Evolutionary conservation across 1,139 yeast species (phyloP), one percentile per base, ranked within the genome.

Genomic region (Diutina sp.): DNA sequence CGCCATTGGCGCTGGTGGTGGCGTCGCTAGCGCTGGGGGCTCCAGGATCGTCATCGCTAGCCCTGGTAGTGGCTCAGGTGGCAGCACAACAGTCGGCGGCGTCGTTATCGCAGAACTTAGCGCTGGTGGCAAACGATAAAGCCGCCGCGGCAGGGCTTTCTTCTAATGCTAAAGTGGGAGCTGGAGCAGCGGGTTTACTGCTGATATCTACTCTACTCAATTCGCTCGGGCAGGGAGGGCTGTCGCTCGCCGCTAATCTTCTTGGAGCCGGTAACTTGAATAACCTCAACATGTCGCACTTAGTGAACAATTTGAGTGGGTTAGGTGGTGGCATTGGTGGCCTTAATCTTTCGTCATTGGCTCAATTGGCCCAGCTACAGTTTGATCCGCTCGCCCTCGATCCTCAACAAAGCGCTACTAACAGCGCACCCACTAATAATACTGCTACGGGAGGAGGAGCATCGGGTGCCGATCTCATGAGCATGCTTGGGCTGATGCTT

Each of bases 241-340:
- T 35, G 41, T 8, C 41, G 41, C 41, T 35, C 8, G 46, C 18
- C 21, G 11, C 53, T 14, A 50, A 50, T 18, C 62, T 75, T 18
- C 64, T 76, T 30, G 69, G 69, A 58, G 80, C 80, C 2, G 80
- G 80, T 3, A 75, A 75, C 61, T 65, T 76, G 59, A 76, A 76
- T 60, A 76, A 76, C 61, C 65, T 76, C 60, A 76, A 74, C 61
- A 61, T 76, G 56, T 73, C 79, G 58, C 79, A 75, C 58, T 69
- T 76, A 61, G 78, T 76, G 29, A 73, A 76, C 61, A 74, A 74
- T 58, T 64, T 76, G 45, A 68, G 76, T 41, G 55, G 55, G 0
- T 7, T 53, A n/a, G 76, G 58, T 70, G 35, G 71, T 72, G 14
- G 76, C 72, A 57, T 62, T 73, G 55, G 64, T 74, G 35, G 78